These are phyloP conservation scores for Adiantum capillusveneris DNA, from an alignment of 75 land plant species.

Conservation along the genomic window DNA sequence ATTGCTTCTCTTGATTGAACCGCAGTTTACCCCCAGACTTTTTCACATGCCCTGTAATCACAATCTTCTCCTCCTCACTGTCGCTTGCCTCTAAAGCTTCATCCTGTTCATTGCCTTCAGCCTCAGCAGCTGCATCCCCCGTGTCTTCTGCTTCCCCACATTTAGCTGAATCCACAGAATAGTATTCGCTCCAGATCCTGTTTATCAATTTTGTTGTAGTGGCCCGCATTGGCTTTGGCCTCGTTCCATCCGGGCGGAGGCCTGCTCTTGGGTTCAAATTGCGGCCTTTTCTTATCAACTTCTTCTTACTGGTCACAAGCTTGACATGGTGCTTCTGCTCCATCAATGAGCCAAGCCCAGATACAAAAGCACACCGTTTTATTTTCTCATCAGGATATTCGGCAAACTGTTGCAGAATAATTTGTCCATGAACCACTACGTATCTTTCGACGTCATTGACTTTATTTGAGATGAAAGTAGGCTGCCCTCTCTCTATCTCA, in stretches of 20 bases:
- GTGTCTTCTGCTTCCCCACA: conserved; percentile 16
- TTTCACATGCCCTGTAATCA: background rate
- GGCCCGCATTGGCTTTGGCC: conserved; percentile 79
- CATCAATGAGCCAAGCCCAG: conserved; percentile 64
- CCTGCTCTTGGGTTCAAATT: conserved; percentile 83
- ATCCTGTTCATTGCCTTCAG: conserved; percentile 44
- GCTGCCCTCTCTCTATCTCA: conserved; percentile 37
- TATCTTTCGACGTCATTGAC: conserved; percentile 68
- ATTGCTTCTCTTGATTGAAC: background rate
- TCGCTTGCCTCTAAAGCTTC: conserved; percentile 50
- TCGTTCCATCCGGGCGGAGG: conserved; percentile 40
- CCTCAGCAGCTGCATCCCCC: conserved; percentile 20
- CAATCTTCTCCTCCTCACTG: conserved; percentile 23
- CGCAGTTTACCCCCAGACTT: background rate
- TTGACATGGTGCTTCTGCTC: conserved; percentile 86
- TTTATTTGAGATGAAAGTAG: conserved; percentile 55
- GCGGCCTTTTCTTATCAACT: conserved; percentile 23
- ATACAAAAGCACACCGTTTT: conserved; percentile 56
- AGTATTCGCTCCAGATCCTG: conserved; percentile 86
- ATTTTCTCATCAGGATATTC: conserved; percentile 82
- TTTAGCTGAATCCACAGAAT: conserved; percentile 35
- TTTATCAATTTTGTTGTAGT: conserved; percentile 82
- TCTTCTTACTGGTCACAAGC: conserved; percentile 65
- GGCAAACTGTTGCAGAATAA: conserved; percentile 79
- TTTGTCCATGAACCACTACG: conserved; percentile 90